A percentile compares a stretch with the other conserved stretches of the same genome.
These are phyloP conservation scores for Brassica incana DNA, from an alignment of 345 rosid genomes.

Conservation along the genomic window DNA sequence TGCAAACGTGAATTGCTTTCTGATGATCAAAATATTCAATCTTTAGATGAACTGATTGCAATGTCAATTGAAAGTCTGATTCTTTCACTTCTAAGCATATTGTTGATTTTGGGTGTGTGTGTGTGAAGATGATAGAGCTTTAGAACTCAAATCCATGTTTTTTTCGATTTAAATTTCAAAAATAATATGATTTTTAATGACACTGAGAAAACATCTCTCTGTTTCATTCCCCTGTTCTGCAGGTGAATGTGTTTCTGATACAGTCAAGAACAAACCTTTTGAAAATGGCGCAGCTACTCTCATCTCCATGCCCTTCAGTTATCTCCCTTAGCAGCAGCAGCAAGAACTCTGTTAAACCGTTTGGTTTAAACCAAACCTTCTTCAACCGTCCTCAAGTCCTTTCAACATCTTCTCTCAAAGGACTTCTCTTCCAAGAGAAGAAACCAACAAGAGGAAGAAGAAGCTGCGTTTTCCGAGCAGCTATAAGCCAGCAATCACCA, in stretches of 20 bases:
- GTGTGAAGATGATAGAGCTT: no score
- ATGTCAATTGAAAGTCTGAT: background rate
- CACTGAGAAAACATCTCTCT: background rate
- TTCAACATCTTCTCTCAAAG: constrained; percentile 40
- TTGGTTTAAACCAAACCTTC: constrained; percentile 34
- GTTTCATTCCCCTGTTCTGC: constrained; percentile 19
- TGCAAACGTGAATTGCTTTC: background rate
- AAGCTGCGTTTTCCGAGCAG: constrained; percentile 45
- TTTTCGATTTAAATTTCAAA: background rate
- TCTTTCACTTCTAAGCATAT: background rate
- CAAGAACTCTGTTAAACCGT: constrained; percentile 31
- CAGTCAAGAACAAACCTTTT: constrained; percentile 24
- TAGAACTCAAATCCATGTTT: background rate
- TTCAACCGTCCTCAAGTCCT: constrained; percentile 32
- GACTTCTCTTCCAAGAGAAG: constrained; percentile 42
- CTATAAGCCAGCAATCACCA: constrained; percentile 55
- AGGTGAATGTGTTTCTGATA: constrained; percentile 47
- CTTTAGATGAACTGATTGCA: background rate
- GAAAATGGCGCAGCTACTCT: constrained; percentile 65
- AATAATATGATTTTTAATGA: background rate
- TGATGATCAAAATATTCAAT: background rate
- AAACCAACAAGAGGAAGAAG: constrained; percentile 11
- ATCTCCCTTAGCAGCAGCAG: constrained; percentile 42
- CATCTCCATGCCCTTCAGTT: constrained; percentile 58
- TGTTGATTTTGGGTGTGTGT: no score